A percentile compares a stretch with the other conserved stretches of the same genome.
Conservation (phyloP, 164 flowering plant species). For the Kingdonia uniflora region DNA sequence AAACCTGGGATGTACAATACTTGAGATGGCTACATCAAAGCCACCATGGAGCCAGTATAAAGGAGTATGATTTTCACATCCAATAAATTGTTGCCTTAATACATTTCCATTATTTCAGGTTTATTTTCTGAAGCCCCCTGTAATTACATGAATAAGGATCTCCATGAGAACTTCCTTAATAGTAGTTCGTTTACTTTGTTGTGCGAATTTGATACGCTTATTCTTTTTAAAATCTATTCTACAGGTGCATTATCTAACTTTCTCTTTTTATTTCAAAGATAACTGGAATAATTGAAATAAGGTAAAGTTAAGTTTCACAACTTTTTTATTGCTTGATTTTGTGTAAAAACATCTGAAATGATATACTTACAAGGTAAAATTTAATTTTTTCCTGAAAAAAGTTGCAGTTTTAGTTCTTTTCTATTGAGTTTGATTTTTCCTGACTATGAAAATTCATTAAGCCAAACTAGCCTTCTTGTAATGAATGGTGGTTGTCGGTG, state of each 20-base stretch:
- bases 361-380: too few species aligned
- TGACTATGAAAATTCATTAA: not conserved
- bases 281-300: slow-evolving; percentile 53
- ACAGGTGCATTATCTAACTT: slow-evolving; percentile 33
- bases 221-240: slow-evolving; percentile 47
- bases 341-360: too few species aligned
- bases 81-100: too few species aligned
- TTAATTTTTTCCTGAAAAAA: not conserved
- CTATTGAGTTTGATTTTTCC: not conserved
- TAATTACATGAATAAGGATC: too few species aligned
- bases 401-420: not conserved
- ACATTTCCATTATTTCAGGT: too few species aligned
- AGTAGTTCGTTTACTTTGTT: slow-evolving; percentile 34
- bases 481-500: not conserved
- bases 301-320: slow-evolving; percentile 20
- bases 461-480: not conserved
- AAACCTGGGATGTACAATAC: slow-evolving; percentile 94
- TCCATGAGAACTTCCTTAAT: too few species aligned
- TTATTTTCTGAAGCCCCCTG: too few species aligned
- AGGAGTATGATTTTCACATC: slow-evolving; percentile 48
- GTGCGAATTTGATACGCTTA: slow-evolving; percentile 45
- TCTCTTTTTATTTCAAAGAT: slow-evolving; percentile 5
- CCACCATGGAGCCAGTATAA: slow-evolving; percentile 98
- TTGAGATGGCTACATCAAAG: slow-evolving; percentile 94
- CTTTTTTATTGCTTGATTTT: not conserved